phyloP scores from a whole-genome alignment of 257 asterid genomes.

The Solanum megistacrolobum region DNA sequence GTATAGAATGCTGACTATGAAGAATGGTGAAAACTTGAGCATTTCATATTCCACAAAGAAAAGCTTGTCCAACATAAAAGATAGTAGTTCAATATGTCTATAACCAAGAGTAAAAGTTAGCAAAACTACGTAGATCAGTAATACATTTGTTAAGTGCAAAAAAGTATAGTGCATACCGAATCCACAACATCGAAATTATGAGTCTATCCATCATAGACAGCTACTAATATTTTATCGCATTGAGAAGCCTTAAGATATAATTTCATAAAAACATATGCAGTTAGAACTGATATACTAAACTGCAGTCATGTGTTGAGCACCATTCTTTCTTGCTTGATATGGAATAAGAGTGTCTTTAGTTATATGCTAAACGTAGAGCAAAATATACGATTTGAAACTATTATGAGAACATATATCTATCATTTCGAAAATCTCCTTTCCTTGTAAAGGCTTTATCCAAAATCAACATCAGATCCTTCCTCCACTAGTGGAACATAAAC shows the following conservation, averaged over 20 bases:
- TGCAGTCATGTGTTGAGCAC: conserved; percentile 24
- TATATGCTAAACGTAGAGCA: not conserved
- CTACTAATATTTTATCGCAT: conserved; percentile 54
- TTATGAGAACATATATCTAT: conserved; percentile 8
- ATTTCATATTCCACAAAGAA: conserved; percentile 52
- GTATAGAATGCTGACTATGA: no score
- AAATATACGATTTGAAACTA: not conserved
- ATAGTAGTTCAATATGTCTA: not conserved
- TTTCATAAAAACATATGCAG: conserved; percentile 71
- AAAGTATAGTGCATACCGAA: not conserved
- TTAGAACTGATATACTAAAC: conserved; percentile 76
- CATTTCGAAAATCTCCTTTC: conserved; percentile 77
- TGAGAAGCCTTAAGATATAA: conserved; percentile 82
- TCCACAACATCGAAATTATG: no score
- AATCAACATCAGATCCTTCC: conserved; percentile 52
- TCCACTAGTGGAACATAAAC: conserved; percentile 74
- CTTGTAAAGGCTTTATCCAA: conserved; percentile 74
- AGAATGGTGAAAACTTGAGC: conserved; percentile 32
- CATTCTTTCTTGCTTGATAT: conserved; percentile 18
- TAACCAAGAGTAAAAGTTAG: not conserved
- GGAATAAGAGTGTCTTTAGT: not conserved
- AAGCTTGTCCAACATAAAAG: not conserved
- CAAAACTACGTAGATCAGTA: not conserved
- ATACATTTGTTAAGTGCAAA: not conserved
- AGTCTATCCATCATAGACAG: not conserved